Conservation (phyloP, 2,329 filamentous ascomycete species). For the Amesomyces nigricolor region DNA sequence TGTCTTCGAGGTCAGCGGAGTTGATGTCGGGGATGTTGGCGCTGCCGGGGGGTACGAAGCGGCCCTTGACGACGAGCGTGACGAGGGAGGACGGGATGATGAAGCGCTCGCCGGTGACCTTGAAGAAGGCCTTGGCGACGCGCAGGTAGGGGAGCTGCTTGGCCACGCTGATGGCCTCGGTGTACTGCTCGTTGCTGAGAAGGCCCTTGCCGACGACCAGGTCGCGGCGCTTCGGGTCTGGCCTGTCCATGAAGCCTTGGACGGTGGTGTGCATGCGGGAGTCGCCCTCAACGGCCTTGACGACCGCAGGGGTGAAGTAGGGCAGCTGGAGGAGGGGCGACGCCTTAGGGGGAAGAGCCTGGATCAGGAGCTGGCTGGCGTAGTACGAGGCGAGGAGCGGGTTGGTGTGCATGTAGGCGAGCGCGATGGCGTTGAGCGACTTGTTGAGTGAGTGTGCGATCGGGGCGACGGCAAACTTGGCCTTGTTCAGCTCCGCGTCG, state of each 20-base stretch:
- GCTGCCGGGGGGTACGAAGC: slow-evolving; percentile 83
- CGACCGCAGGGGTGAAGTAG: slow-evolving; percentile 66
- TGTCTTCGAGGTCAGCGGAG: slow-evolving; percentile 76
- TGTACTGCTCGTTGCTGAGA: slow-evolving; percentile 70
- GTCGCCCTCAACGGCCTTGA: slow-evolving; percentile 65
- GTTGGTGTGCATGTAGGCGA: slow-evolving; percentile 78
- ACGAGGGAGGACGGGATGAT: slow-evolving; percentile 91
- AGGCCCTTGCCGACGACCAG: slow-evolving; percentile 66
- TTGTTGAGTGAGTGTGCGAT: slow-evolving; percentile 80
- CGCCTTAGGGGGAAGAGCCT: slow-evolving; percentile 75
- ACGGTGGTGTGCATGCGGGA: slow-evolving; percentile 70
- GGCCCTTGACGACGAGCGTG: slow-evolving; percentile 89
- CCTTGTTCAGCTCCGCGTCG: slow-evolving; percentile 68
- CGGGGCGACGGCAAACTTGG: slow-evolving; percentile 86
- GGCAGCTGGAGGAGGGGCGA: slow-evolving; percentile 91
- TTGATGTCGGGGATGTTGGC: slow-evolving; percentile 68
- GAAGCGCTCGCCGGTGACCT: slow-evolving; percentile 89
- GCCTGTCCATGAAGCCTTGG: slow-evolving; percentile 82
- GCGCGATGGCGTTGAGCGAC: slow-evolving; percentile 77
- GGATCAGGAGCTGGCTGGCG: slow-evolving; percentile 79
- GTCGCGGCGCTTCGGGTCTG: slow-evolving; percentile 66
- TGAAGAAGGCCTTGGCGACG: slow-evolving; percentile 94
- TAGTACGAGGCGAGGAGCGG: slow-evolving; percentile 79
- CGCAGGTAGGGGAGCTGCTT: slow-evolving; percentile 77
- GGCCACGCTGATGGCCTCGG: slow-evolving; percentile 67